A percentile compares a stretch with the other conserved stretches of the same genome.
Evolutionary conservation across 805 yeast species (phyloP).

Genomic region (Torulaspora maleeae): DNA sequence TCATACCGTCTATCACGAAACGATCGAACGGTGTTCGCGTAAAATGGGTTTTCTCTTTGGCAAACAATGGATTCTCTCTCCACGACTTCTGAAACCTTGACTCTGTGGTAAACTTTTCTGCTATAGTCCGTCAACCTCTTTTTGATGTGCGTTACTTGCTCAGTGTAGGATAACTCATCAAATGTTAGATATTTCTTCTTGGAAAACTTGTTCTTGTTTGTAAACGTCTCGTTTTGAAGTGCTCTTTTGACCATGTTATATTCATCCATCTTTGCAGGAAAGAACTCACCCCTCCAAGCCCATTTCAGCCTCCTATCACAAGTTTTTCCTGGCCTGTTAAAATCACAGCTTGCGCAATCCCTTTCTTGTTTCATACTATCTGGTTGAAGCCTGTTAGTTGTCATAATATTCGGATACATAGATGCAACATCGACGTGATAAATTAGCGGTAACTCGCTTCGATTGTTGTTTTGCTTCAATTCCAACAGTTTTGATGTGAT

Average conservation of each 20-base stretch:
- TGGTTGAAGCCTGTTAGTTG: slow-evolving; percentile 93
- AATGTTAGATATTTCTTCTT: slow-evolving; percentile 58
- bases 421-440: slow-evolving; percentile 99
- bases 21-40: slow-evolving; percentile 87
- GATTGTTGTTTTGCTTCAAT: slow-evolving; percentile 54
- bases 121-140: slow-evolving; percentile 80
- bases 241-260: slow-evolving; percentile 86
- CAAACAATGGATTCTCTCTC: slow-evolving; percentile 92
- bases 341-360: slow-evolving; percentile 96
- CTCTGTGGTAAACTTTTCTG: slow-evolving; percentile 74
- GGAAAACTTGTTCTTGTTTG: slow-evolving; percentile 51
- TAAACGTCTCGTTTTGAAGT: slow-evolving; percentile 71
- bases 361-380: slow-evolving; percentile 94
- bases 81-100: slow-evolving; percentile 75
- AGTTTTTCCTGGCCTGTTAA: slow-evolving; percentile 87
- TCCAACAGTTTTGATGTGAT: slow-evolving; percentile 54
- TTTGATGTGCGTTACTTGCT: slow-evolving; percentile 71
- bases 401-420: slow-evolving; percentile 99
- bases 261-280: slow-evolving; percentile 86
- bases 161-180: slow-evolving; percentile 69
- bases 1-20: slow-evolving; percentile 96
- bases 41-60: slow-evolving; percentile 96
- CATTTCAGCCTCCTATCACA: slow-evolving; percentile 91
- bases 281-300: slow-evolving; percentile 98
- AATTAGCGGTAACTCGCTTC: slow-evolving; percentile 78